Conservation (phyloP, 2,329 filamentous ascomycete genomes). For the Penicillium sp. region DNA sequence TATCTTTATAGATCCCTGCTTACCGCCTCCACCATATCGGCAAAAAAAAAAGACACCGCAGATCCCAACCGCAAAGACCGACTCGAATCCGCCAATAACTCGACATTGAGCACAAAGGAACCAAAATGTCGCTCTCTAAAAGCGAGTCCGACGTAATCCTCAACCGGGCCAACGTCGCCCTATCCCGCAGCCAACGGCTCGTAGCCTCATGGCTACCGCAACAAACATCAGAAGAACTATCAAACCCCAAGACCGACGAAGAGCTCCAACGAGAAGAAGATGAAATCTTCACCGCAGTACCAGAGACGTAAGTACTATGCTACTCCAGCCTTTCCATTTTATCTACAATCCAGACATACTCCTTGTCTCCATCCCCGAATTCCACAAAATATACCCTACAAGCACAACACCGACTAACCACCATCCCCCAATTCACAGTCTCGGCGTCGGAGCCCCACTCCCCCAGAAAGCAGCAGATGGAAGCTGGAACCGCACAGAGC, state of each 20-base stretch:
- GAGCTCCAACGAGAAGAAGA: constrained; percentile 54
- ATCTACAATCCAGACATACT: not conserved
- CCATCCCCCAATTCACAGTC: constrained; percentile 38
- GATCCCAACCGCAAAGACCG: constrained; percentile 12
- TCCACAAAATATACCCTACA: not conserved
- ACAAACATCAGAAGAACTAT: constrained; percentile 40
- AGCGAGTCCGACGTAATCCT: constrained; percentile 55
- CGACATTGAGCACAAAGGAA: not conserved
- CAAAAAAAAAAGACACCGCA: constrained; percentile 5
- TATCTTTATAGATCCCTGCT: not conserved
- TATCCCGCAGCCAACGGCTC: constrained; percentile 55
- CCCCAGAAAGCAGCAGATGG: constrained; percentile 44
- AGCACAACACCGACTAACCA: not conserved
- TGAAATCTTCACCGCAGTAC: constrained; percentile 54
- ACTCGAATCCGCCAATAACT: not conserved
- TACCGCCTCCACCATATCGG: not conserved
- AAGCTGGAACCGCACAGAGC: constrained; percentile 42
- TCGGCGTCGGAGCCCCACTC: constrained; percentile 51
- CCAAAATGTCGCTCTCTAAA: constrained; percentile 35
- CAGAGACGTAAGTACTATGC: constrained; percentile 50
- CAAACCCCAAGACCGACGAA: constrained; percentile 43
- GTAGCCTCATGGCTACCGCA: constrained; percentile 59
- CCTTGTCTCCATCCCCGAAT: not conserved
- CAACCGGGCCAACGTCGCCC: constrained; percentile 54
- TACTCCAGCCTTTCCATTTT: too few relatives aligned